Percentiles rank a stretch among this genome's conserved stretches.
These are phyloP conservation scores for Tardiomyces blankii DNA, from an alignment of 1,139 yeast genomes.

Conservation along the genomic window DNA sequence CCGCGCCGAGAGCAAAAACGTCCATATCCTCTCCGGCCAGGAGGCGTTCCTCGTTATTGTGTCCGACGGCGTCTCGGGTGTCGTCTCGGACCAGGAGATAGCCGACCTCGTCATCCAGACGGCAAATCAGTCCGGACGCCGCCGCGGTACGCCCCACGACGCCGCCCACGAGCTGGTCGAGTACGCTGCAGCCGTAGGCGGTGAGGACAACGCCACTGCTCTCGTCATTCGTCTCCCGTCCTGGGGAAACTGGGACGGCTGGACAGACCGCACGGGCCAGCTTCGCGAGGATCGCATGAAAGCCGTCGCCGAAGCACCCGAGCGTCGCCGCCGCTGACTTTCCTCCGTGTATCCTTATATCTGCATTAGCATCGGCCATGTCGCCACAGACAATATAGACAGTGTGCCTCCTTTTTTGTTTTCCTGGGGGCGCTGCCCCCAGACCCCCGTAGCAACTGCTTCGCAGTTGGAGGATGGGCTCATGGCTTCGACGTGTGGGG, in stretches of 20 bases:
- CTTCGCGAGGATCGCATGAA: slow-evolving; percentile 64
- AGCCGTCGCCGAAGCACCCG: slow-evolving; percentile 22
- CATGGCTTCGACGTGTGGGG: too few species aligned
- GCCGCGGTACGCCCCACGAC: slow-evolving; percentile 68
- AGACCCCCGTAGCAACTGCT: too few species aligned
- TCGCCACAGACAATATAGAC: neutral
- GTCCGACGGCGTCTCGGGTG: slow-evolving; percentile 80
- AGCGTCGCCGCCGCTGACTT: neutral
- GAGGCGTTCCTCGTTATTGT: slow-evolving; percentile 71
- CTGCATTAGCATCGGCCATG: too few species aligned
- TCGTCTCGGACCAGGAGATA: slow-evolving; percentile 79
- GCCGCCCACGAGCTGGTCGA: slow-evolving; percentile 79
- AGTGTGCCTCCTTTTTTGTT: neutral
- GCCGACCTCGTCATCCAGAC: slow-evolving; percentile 75
- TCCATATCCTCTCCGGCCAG: slow-evolving; percentile 41
- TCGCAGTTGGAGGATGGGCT: too few species aligned
- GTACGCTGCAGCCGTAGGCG: slow-evolving; percentile 79
- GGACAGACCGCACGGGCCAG: slow-evolving; percentile 70
- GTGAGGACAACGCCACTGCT: slow-evolving; percentile 92
- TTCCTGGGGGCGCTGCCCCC: too few species aligned
- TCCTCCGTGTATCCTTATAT: neutral
- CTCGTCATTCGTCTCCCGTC: slow-evolving; percentile 68
- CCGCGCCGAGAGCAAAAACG: neutral
- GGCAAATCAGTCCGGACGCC: slow-evolving; percentile 54
- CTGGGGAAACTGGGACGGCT: slow-evolving; percentile 86